Base-by-base conservation (phyloP, 164 flowering plant species). In the Hamamelis virginiana region DNA sequence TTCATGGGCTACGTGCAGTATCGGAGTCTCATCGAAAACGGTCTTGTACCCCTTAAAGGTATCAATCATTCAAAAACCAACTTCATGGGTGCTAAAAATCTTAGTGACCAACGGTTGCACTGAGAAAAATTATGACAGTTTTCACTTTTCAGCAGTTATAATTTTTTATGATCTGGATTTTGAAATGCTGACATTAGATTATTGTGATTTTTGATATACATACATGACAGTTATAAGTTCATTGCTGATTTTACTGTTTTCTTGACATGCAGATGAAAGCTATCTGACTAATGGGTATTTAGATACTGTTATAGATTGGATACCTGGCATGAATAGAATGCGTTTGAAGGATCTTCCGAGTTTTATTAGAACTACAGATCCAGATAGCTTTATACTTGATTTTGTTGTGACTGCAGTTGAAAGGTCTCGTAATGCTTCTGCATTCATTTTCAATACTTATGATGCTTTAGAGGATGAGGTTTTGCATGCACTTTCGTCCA, bases 361-460 rank as follows among this genome's bases (percentile, higher is more conserved):
- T 19, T 76, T 76, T 9, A 8, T 74, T 8, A 26, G 78, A 15
- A 78, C 80, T 0, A 81, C 84, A 0, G 76, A 83, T 28, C 75
- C 68, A 11, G 23, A 83, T 11, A 87, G 83, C 25, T 0, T 76
- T 19, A 80, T 85, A 82, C 64, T 87, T 43, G 59, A 79, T 3
- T 79, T 66, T 64, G 4, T 68, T 9, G 19, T 53, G 5, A 12
- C 19, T 3, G 77, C 72, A 47, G 33, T 21, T 6, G 62, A 53
- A 0, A 68, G 59, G n/a, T 41, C 70, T 1, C 27, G 19, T 0
- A 66, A 56, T 62, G 77, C 82, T n/a, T 51, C 75, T 0, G 83
- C 82, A 0, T 19, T 87, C 12, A 50, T 83, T 51, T 12, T 82
- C 8, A 85, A 87, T 68, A 75, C 89, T 0, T 83, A 80, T 57